These are phyloP conservation scores for Aureobasidium subglaciale DNA, from an alignment of 2,329 filamentous ascomycete species.

Conservation along the genomic window DNA sequence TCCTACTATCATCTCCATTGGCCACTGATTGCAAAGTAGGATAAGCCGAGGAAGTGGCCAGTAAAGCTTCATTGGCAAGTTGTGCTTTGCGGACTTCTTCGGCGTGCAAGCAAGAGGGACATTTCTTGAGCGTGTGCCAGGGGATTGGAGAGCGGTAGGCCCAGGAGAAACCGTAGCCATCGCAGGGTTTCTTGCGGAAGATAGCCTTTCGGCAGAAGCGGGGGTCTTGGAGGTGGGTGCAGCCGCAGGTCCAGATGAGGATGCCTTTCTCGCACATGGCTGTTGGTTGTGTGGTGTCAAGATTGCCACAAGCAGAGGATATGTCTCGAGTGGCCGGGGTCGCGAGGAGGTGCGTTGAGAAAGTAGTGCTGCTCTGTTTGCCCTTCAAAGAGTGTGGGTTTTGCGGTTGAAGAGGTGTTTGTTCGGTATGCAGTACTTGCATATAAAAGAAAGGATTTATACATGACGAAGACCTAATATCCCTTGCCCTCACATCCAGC, in stretches of 20 bases:
- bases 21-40: not conserved
- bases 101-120: not conserved
- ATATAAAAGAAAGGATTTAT: not conserved
- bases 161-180: constrained; percentile 6
- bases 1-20: not conserved
- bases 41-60: not conserved
- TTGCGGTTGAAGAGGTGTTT: not conserved
- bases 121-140: not conserved
- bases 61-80: not conserved
- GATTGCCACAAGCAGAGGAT: no score
- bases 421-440: not conserved
- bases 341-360: no score
- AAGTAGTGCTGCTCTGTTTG: not conserved
- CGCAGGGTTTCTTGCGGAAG: not conserved
- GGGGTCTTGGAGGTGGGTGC: not conserved
- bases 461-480: not conserved
- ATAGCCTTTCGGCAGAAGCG: not conserved
- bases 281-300: not conserved
- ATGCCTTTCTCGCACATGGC: constrained; percentile 10
- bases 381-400: not conserved
- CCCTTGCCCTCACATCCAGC: not conserved
- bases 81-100: not conserved
- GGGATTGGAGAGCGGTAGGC: constrained; percentile 1
- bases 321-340: no score
- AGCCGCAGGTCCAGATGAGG: constrained; percentile 2